Evolutionary conservation across 345 rosid species (phyloP).

Genomic region (Luvunga scandens): DNA sequence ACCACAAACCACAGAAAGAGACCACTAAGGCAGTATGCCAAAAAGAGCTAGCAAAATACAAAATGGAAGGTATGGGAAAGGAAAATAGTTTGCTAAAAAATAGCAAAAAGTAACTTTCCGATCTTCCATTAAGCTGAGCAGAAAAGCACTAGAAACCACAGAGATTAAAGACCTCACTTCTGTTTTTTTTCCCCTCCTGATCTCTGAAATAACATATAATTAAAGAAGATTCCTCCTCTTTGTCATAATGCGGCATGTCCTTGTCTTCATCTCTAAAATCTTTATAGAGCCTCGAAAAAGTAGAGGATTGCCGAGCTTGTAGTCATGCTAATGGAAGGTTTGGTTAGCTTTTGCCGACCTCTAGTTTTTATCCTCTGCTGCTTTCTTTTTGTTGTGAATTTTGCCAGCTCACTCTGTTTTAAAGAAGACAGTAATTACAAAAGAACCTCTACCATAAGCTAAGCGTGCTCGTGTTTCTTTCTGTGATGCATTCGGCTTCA

Average conservation of each 20-base stretch:
- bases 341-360: slow-evolving; percentile 28
- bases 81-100: background rate
- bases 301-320: background rate
- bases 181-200: background rate
- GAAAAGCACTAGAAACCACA: slow-evolving; percentile 14
- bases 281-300: slow-evolving; percentile 1
- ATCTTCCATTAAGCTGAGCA: slow-evolving; percentile 18
- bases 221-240: slow-evolving; percentile 45
- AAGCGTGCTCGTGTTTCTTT: slow-evolving; percentile 9
- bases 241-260: slow-evolving; percentile 34
- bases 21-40: slow-evolving; percentile 7
- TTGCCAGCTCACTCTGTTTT: slow-evolving; percentile 15
- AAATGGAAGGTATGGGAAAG: slow-evolving; percentile 1
- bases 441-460: background rate
- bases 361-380: slow-evolving; percentile 16
- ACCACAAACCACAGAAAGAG: slow-evolving; percentile 19
- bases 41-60: slow-evolving; percentile 13
- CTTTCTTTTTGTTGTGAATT: background rate
- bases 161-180: slow-evolving; percentile 12
- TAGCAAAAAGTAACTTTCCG: slow-evolving; percentile 15
- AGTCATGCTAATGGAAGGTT: slow-evolving; percentile 12
- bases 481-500: slow-evolving; percentile 15
- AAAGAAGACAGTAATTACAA: slow-evolving; percentile 4
- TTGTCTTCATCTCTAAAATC: slow-evolving; percentile 35
- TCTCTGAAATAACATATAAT: slow-evolving; percentile 8